Percentiles rank a stretch among this genome's conserved stretches.
phyloP scores from a whole-genome alignment of 305 asterid genomes.

The Solanum hybrid region DNA sequence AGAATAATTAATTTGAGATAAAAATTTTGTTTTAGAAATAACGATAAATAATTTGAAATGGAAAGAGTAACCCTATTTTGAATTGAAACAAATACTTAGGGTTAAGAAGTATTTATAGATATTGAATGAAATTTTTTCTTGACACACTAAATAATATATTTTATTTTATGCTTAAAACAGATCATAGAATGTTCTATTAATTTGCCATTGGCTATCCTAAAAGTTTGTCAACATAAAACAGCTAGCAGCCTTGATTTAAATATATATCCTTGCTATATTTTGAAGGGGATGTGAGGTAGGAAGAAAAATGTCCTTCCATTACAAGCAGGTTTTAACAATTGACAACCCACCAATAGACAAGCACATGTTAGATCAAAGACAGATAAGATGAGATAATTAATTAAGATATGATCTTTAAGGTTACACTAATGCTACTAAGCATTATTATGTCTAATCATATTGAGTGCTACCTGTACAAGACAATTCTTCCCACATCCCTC shows the following conservation, averaged over 20 bases:
- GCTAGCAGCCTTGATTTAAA: not conserved
- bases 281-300: not conserved
- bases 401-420: not conserved
- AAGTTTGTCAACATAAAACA: not conserved
- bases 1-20: too few relatives aligned
- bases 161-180: not conserved
- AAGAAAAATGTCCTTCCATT: not conserved
- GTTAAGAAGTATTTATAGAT: not conserved
- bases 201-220: not conserved
- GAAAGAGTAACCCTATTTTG: not conserved
- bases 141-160: not conserved
- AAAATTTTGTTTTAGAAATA: too few relatives aligned
- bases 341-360: not conserved
- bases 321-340: not conserved
- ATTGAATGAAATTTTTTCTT: not conserved
- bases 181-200: not conserved
- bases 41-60: not conserved
- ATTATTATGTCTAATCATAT: not conserved
- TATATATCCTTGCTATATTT: not conserved
- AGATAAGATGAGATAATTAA: not conserved
- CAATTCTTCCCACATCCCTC: not conserved
- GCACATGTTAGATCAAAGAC: not conserved
- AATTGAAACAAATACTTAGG: not conserved
- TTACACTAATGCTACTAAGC: not conserved
- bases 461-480: not conserved